Evolutionary conservation across 768 basidiomycete species (phyloP), one percentile per base, ranked within the genome.

Genomic region (Paxillus ammoniavirescens): DNA sequence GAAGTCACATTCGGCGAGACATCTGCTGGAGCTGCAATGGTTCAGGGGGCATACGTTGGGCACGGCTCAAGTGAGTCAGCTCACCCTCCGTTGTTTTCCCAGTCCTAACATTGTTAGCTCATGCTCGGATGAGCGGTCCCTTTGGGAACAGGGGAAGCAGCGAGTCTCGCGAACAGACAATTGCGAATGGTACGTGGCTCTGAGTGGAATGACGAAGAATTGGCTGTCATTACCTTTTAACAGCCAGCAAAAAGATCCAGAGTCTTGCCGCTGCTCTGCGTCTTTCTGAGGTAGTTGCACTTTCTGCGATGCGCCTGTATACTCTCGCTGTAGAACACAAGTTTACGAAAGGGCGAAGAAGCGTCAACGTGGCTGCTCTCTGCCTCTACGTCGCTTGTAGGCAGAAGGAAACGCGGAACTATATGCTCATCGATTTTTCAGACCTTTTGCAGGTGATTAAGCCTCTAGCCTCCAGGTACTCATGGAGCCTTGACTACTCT

Each of bases 351-450:
- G 97, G 97, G 8, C 82, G 97, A 26, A 87, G 89, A 64, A 91
- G 91, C 61, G 76, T 92, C 65, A 93, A 97, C 62, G 93, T 99
- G 57, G 90, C 96, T 35, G 97, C 95, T 3, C 91, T 95, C 40
- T 99, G 97, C 67, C 79, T 98, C 43, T 98, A 99, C 66, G 84
- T 96, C 41, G 92, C 94, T 3, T 96, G 94, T 66, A 73, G 96
- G 55, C 87, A 94, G 71, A 90, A 89, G 63, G 91, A 96, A 71
- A 93, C 91, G 0, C 75, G 88, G 49, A 92, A 87, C 52, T 91
- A 95, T 69, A 98, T 98, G 97, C 83, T 99, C 23, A 98, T 99
- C 57, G 97, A 99, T 73, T 98, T 99, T 63, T 93, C 93, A n/a
- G 96, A 98, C 66, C 77, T 95, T 38, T 81, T 99, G 4, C 89